A percentile compares a stretch with the other conserved stretches of the same genome.
These are phyloP conservation scores for Stagonosporopsis chrysanthemi DNA, from an alignment of 2,329 filamentous ascomycete genomes.

Conservation along the genomic window DNA sequence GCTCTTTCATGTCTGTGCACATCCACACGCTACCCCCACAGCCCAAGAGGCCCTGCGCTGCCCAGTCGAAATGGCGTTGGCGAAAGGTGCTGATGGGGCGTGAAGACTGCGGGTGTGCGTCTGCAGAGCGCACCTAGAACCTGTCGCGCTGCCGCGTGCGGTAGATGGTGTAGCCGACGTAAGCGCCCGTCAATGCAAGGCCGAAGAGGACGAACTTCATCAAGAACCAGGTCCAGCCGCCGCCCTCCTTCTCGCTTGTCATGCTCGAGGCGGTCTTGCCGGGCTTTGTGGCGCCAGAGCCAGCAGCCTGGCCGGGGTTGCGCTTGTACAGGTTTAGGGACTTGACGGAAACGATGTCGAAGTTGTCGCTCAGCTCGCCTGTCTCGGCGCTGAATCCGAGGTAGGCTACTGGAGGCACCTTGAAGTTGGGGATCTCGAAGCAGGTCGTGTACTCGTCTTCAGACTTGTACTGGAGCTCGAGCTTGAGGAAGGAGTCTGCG, in stretches of 20 bases:
- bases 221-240: constrained; percentile 75
- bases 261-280: constrained; percentile 39
- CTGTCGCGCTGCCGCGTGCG: constrained; percentile 65
- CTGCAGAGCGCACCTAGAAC: constrained; percentile 47
- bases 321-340: constrained; percentile 87
- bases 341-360: constrained; percentile 89
- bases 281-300: constrained; percentile 19
- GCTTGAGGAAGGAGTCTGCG: constrained; percentile 87
- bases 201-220: constrained; percentile 84
- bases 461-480: constrained; percentile 93
- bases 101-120: neutral
- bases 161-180: constrained; percentile 87
- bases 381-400: constrained; percentile 82
- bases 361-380: constrained; percentile 95
- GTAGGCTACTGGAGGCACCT: constrained; percentile 77
- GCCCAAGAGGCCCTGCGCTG: neutral
- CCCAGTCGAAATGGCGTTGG: constrained; percentile 14
- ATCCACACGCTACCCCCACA: constrained; percentile 9
- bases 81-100: neutral
- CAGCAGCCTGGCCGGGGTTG: constrained; percentile 32
- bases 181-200: constrained; percentile 73
- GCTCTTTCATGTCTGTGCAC: constrained; percentile 2
- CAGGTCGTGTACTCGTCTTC: constrained; percentile 89
- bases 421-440: constrained; percentile 74
- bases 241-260: constrained; percentile 58